Evolutionary conservation across 1,284 basidiomycete species (phyloP), one percentile per base, ranked within the genome.

Genomic region (Boletellus deceptivus): DNA sequence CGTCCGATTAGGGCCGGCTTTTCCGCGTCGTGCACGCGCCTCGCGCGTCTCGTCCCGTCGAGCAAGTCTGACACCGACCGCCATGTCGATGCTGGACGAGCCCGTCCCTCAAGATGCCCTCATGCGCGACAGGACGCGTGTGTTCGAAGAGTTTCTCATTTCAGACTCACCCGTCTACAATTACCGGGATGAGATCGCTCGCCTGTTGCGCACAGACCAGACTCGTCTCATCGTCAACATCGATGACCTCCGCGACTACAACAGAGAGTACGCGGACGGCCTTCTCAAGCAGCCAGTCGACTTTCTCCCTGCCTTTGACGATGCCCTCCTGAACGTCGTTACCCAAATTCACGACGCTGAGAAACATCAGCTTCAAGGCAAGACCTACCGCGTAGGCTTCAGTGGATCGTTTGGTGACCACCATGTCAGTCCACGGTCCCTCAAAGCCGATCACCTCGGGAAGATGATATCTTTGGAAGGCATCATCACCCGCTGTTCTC

Each of bases 321-420:
- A 84, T 33, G 97, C 95, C 10, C 78, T 99, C 5, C 63, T 76
- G 18, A 83, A 83, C 55, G 78, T 95, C 50, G 82, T 97, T 40
- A 78, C 89, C 62, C 82, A 84, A 55, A 75, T 91, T 5, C 83
- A 88, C 63, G 89, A 95, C 68, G 73, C 79, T 6, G 80, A 87
- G 46, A 96, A 97, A 74, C 87, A 94, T 71, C 85, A 91, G 46
- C 84, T 93, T 53, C 75, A 82, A 35, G 83, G 80, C 54, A 94
- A 89, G 67, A 82, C 77, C 55, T 93, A 85, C 70, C 89, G 90
- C 61, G 80, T 98, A 53, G 97, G 96, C n/a, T 84, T 99, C 68
- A 88, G 91, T 58, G 97, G 97, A 49, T 96, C 92, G n/a, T 99
- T 99, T 70, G 97, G 97, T 43, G 95, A 98, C 71, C 93, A 99